These are phyloP conservation scores for Miamiensis avidus DNA, from an alignment of 169 alveolate species.

Conservation along the genomic window DNA sequence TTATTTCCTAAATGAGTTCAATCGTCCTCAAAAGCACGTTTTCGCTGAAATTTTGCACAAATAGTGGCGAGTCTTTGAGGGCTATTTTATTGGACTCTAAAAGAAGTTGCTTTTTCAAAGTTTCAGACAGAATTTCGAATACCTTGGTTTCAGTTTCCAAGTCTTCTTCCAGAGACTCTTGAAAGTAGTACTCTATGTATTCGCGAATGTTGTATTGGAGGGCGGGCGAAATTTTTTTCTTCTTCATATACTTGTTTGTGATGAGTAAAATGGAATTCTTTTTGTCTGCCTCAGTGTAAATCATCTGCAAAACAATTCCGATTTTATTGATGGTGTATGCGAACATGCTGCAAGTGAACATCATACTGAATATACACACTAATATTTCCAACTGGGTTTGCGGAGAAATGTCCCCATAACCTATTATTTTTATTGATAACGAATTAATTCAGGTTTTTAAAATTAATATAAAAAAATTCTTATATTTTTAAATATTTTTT, in stretches of 20 bases:
- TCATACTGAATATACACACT: neutral
- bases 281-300: neutral
- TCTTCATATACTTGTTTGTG: constrained; percentile 31
- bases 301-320: neutral
- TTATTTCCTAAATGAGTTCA: constrained; percentile 17
- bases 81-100: constrained; percentile 30
- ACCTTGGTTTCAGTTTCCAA: constrained; percentile 24
- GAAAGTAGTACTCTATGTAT: constrained; percentile 34
- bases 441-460: neutral
- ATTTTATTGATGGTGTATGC: neutral
- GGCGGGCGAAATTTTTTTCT: constrained; percentile 12
- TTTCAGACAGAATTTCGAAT: constrained; percentile 24
- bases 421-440: neutral
- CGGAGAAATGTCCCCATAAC: neutral
- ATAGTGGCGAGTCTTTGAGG: constrained; percentile 22
- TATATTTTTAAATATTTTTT: no score
- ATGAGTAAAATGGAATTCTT: neutral
- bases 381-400: neutral
- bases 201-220: constrained; percentile 24
- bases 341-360: neutral
- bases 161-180: constrained; percentile 1
- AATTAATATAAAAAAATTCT: no score
- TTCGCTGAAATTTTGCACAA: constrained; percentile 22
- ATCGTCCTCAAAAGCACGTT: constrained; percentile 5
- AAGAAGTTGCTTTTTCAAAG: constrained; percentile 9